These are phyloP conservation scores for Hypomyces rosellus DNA, from an alignment of 2,329 filamentous ascomycete genomes.

Conservation along the genomic window DNA sequence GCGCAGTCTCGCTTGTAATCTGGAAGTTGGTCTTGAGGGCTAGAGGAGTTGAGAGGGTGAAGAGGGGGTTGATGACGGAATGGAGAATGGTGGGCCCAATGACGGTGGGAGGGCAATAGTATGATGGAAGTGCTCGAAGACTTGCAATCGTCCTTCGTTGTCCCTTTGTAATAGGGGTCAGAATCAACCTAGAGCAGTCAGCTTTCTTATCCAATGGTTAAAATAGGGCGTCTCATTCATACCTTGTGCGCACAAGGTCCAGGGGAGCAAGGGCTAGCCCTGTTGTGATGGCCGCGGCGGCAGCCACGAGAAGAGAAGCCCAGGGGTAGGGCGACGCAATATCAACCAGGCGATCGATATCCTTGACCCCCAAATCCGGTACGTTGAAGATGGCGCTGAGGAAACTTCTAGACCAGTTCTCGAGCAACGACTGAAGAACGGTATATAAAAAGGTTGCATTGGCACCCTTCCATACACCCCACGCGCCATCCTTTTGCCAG, in stretches of 20 bases:
- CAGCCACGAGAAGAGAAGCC: constrained; percentile 69
- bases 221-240: constrained; percentile 9
- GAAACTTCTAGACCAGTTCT: constrained; percentile 86
- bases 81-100: constrained; percentile 81
- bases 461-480: constrained; percentile 91
- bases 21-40: constrained; percentile 78
- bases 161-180: constrained; percentile 70
- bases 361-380: constrained; percentile 71
- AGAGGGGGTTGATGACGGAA: constrained; percentile 73
- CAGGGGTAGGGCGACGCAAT: constrained; percentile 75
- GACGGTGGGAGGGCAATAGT: constrained; percentile 63
- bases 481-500: constrained; percentile 82
- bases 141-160: constrained; percentile 73
- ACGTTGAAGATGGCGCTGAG: constrained; percentile 87
- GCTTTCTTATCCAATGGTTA: constrained; percentile 6
- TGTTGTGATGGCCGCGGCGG: constrained; percentile 59
- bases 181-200: constrained; percentile 58
- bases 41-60: constrained; percentile 77
- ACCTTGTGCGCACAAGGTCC: constrained; percentile 78
- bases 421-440: constrained; percentile 76
- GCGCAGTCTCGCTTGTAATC: constrained; percentile 75
- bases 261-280: constrained; percentile 79
- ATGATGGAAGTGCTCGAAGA: constrained; percentile 71
- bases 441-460: constrained; percentile 92
- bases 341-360: constrained; percentile 68